Evolutionary conservation across 352 stramenopile species (phyloP).

Genomic region (Globisporangium rhizosaccharum): DNA sequence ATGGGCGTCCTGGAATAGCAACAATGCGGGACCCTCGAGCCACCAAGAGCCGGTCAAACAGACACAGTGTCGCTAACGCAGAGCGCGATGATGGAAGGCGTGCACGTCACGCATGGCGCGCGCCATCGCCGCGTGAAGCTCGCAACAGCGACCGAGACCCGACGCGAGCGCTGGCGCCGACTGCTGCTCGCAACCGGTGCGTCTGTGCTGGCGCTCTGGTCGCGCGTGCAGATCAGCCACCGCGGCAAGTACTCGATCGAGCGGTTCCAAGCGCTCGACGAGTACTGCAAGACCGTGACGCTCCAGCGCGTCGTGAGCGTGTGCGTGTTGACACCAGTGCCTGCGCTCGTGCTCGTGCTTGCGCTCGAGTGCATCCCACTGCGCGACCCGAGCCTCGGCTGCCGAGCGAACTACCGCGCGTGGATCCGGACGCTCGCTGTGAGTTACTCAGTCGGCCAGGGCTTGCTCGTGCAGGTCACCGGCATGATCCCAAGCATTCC

Average conservation of each 20-base stretch:
- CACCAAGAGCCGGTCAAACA: too few relatives aligned
- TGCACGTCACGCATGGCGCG: constrained; percentile 2
- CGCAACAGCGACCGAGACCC: neutral
- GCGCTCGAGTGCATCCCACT: constrained; percentile 24
- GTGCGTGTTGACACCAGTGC: constrained; percentile 18
- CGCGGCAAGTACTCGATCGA: constrained; percentile 35
- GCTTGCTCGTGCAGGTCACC: neutral
- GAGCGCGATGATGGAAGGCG: neutral
- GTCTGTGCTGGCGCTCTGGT: neutral
- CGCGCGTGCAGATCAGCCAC: constrained; percentile 20
- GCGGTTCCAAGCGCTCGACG: constrained; percentile 24
- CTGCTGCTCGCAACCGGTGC: neutral
- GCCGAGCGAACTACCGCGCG: constrained; percentile 4
- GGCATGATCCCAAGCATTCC: constrained; percentile 5
- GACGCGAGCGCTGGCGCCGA: neutral
- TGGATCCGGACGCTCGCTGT: constrained; percentile 4
- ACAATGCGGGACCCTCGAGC: too few relatives aligned
- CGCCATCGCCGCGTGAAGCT: neutral
- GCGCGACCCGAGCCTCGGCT: constrained; percentile 4
- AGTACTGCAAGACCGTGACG: constrained; percentile 16
- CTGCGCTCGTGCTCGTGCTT: constrained; percentile 16
- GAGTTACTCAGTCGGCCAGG: constrained; percentile 12
- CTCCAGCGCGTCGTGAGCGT: neutral
- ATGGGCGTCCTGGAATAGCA: too few relatives aligned
- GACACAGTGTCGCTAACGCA: too few relatives aligned